These are phyloP conservation scores for Cicer judaicum DNA, from an alignment of 306 rosid genomes.

Conservation along the genomic window DNA sequence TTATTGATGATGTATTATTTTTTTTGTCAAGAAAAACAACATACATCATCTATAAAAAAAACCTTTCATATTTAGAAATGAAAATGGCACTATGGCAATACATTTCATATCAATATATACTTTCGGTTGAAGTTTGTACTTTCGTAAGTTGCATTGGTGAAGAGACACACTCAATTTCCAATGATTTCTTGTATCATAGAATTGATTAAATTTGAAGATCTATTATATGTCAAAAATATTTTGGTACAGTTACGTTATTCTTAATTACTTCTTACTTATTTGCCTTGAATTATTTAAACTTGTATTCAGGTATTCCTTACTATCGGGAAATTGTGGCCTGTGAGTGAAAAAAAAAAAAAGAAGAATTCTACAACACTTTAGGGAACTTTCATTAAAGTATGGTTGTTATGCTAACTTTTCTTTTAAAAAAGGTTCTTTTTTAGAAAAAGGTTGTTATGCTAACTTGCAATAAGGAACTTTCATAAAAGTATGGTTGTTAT, in stretches of 20 bases:
- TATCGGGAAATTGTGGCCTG: neutral
- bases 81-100: neutral
- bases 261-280: neutral
- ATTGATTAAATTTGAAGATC: constrained; percentile 4
- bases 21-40: neutral
- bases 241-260: neutral
- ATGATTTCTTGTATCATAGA: neutral
- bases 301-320: neutral
- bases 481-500: constrained; percentile 6
- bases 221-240: too few relatives aligned
- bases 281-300: neutral
- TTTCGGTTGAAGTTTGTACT: neutral
- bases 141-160: neutral
- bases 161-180: neutral
- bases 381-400: neutral
- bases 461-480: neutral
- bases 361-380: neutral
- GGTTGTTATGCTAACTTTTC: constrained; percentile 1
- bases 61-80: constrained; percentile 6
- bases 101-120: neutral
- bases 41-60: neutral
- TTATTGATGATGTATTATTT: too few relatives aligned
- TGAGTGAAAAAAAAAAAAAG: neutral
- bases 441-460: too few relatives aligned
- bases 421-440: too few relatives aligned